phyloP scores from a whole-genome alignment of 257 asterid genomes.

The Jacaranda copaia region DNA sequence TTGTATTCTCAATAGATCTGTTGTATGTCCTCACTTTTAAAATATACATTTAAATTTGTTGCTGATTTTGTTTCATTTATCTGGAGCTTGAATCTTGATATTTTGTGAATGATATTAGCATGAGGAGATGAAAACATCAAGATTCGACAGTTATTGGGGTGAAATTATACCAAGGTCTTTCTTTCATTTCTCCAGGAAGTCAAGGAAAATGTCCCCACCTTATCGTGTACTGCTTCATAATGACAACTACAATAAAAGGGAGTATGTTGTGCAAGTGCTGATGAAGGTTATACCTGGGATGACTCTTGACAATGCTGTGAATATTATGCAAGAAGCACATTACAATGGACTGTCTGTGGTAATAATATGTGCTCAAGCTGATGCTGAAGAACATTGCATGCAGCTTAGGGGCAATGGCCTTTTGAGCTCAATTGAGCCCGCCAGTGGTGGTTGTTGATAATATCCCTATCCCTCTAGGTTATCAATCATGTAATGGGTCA shows the following conservation, averaged over 20 bases:
- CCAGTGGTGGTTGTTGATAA: slow-evolving; percentile 75
- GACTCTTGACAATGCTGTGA: slow-evolving; percentile 91
- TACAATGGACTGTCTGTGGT: slow-evolving; percentile 82
- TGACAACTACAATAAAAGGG: slow-evolving; percentile 89
- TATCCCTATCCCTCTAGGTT: slow-evolving; percentile 15
- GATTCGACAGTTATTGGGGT: neutral
- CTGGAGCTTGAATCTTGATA: neutral
- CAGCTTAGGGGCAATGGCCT: slow-evolving; percentile 95
- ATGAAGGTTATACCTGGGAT: slow-evolving; percentile 99
- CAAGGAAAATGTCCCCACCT: slow-evolving; percentile 87
- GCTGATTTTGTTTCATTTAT: neutral
- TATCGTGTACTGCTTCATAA: slow-evolving; percentile 89
- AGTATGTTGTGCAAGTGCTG: slow-evolving; percentile 93
- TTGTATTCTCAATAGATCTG: neutral
- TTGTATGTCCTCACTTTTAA: slow-evolving; percentile 10
- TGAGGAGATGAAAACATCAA: slow-evolving; percentile 6
- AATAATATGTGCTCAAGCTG: slow-evolving; percentile 85
- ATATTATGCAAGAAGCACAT: slow-evolving; percentile 97
- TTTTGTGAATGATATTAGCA: neutral
- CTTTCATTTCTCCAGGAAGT: slow-evolving; percentile 62
- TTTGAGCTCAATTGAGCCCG: slow-evolving; percentile 92
- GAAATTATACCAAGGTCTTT: slow-evolving; percentile 3
- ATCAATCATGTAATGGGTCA: slow-evolving; percentile 13
- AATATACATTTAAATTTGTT: neutral
- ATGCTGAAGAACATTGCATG: slow-evolving; percentile 91